A percentile compares a stretch with the other conserved stretches of the same genome.
These are phyloP conservation scores for Tylopilus orsonianus DNA, from an alignment of 1,284 basidiomycete species.

Conservation along the genomic window DNA sequence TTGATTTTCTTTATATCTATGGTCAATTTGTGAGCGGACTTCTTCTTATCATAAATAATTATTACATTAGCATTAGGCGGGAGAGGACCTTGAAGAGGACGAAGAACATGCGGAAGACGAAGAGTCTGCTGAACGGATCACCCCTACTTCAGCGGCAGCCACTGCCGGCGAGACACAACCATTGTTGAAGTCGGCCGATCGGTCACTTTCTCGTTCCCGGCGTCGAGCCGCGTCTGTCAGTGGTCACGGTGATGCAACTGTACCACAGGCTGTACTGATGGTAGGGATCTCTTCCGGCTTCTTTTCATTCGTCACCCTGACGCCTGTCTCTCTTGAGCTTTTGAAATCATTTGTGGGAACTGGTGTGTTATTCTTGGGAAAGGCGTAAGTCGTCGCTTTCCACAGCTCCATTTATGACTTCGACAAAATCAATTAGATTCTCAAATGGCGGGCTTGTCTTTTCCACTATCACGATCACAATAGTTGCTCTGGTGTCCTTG, in stretches of 20 bases:
- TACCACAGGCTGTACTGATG: slow-evolving; percentile 90
- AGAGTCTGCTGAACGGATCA: slow-evolving; percentile 34
- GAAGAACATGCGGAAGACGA: slow-evolving; percentile 52
- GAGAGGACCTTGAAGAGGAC: slow-evolving; percentile 92
- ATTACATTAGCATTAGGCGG: slow-evolving; percentile 56
- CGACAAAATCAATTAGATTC: slow-evolving; percentile 58
- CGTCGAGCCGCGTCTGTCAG: slow-evolving; percentile 57
- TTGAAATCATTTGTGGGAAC: slow-evolving; percentile 97
- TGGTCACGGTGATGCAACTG: slow-evolving; percentile 78
- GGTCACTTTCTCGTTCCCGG: slow-evolving; percentile 49
- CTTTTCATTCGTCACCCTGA: slow-evolving; percentile 10
- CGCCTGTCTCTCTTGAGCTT: slow-evolving; percentile 48
- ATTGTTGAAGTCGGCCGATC: slow-evolving; percentile 35
- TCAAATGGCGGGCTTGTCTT: slow-evolving; percentile 95
- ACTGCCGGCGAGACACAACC: slow-evolving; percentile 44
- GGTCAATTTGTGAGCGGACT: slow-evolving; percentile 84
- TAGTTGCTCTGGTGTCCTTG: slow-evolving; percentile 86
- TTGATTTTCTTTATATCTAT: slow-evolving; percentile 90
- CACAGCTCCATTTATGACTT: slow-evolving; percentile 1
- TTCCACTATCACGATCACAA: slow-evolving; percentile 75
- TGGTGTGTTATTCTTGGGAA: slow-evolving; percentile 94
- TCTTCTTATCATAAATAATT: neutral
- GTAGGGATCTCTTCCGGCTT: slow-evolving; percentile 41
- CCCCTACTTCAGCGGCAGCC: slow-evolving; percentile 20
- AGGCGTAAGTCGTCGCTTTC: slow-evolving; percentile 55